phyloP scores from a whole-genome alignment of 768 basidiomycete genomes.

The Suillus bovinus region DNA sequence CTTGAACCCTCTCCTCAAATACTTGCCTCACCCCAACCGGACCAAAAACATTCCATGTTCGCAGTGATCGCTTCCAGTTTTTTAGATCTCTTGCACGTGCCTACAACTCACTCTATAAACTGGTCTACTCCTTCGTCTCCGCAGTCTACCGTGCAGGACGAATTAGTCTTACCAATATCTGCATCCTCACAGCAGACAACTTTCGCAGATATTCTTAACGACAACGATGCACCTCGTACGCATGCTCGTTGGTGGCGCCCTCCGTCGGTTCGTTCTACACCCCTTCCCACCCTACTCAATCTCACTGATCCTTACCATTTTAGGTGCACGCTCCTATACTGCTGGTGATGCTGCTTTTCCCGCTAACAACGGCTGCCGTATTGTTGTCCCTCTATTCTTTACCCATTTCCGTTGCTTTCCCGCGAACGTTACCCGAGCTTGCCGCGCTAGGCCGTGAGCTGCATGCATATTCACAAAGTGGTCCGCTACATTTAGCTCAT shows the following conservation, averaged over 20 bases:
- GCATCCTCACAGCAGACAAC: slow-evolving; percentile 48
- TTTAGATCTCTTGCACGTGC: slow-evolving; percentile 52
- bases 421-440: slow-evolving; percentile 72
- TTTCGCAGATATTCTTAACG: slow-evolving; percentile 44
- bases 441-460: slow-evolving; percentile 75
- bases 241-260: slow-evolving; percentile 32
- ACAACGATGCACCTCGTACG: slow-evolving; percentile 35
- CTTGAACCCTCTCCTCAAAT: slow-evolving; percentile 6
- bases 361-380: slow-evolving; percentile 61
- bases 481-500: slow-evolving; percentile 63
- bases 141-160: slow-evolving; percentile 38
- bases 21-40: slow-evolving; percentile 14
- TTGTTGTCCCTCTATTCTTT: slow-evolving; percentile 50
- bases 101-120: slow-evolving; percentile 38
- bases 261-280: slow-evolving; percentile 34
- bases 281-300: slow-evolving; percentile 11
- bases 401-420: slow-evolving; percentile 76
- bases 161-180: slow-evolving; percentile 55
- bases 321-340: slow-evolving; percentile 63
- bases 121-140: slow-evolving; percentile 51
- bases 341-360: slow-evolving; percentile 68
- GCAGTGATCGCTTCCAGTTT: slow-evolving; percentile 49
- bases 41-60: slow-evolving; percentile 46
- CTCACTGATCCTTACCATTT: slow-evolving; percentile 15
- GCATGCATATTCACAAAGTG: slow-evolving; percentile 76